Base-by-base conservation (phyloP, 768 basidiomycete genomes). In the Botryobasidium botryosum region DNA sequence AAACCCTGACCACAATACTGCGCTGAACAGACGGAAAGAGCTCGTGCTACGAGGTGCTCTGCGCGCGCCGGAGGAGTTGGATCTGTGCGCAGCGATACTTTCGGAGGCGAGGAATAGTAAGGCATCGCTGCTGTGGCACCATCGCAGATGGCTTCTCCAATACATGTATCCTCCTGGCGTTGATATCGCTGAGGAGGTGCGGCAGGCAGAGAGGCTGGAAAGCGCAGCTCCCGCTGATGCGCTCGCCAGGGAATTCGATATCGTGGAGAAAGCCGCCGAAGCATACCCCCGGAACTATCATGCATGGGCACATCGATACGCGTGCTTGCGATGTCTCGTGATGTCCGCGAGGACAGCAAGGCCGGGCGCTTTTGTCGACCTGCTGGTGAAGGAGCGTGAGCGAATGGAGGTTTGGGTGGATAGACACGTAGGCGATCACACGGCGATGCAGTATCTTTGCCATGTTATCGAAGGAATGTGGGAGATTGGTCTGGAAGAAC, bases 1-100 rank as follows among this genome's bases (percentile, higher is more conserved):
- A 37, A 46, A 46, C 27, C 5, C 45, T 13, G 45, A 46, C 25
- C 45, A 46, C 37, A 46, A 40, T 25, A 26, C 45, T 37, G 45
- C 45, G 6, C 25, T 40, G 5, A 46, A 46, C 35, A 13, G 24
- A 6, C 18, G 40, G 7, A 46, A 46, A 27, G 7, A 20, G n/a
- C n/a, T 46, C 13, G 20, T 46, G 5, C n/a, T 27, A 8, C 10
- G 12, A 6, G 45, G 45, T 4, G 12, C 6, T n/a, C 24, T 46
- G 6, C 12, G 27, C 17, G 23, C 6, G 18, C 10, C 5, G 6
- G 17, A 6, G 4, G 45, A 46, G 20, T 32, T 46, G 7, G 25
- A 12, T 23, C 36, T 46, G 6, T 15, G 27, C 15, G 18, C 23
- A 6, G 32, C 25, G n/a, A 27, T 46, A 1, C 37, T 39, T 12